A percentile compares a stretch with the other conserved stretches of the same genome.
These are phyloP conservation scores for Stagonosporopsis rhizophila DNA, from an alignment of 2,329 filamentous ascomycete genomes.

Conservation along the genomic window DNA sequence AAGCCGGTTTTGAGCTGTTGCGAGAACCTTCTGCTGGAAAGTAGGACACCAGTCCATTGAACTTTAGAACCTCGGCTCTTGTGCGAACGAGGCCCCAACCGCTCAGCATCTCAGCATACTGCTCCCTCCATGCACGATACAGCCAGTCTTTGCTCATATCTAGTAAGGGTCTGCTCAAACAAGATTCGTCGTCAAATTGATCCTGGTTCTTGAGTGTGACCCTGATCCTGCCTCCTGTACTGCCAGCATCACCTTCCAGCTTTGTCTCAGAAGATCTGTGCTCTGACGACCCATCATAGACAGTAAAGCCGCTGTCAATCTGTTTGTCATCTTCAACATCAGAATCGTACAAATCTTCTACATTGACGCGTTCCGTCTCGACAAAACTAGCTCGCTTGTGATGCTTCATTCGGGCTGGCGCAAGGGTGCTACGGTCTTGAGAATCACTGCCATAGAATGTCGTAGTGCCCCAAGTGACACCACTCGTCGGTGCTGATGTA, in stretches of 20 bases:
- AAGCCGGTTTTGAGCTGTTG: slow-evolving; percentile 36
- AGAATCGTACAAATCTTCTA: slow-evolving; percentile 42
- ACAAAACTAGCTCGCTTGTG: slow-evolving; percentile 50
- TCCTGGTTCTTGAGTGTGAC: slow-evolving; percentile 64
- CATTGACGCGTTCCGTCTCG: slow-evolving; percentile 39
- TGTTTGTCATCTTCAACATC: slow-evolving; percentile 42
- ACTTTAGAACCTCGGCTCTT: slow-evolving; percentile 65
- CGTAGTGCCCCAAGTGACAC: slow-evolving; percentile 57
- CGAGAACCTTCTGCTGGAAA: slow-evolving; percentile 33
- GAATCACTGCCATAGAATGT: slow-evolving; percentile 49
- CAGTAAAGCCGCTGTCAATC: slow-evolving; percentile 20
- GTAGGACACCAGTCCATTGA: slow-evolving; percentile 54
- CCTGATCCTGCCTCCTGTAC: slow-evolving; percentile 47
- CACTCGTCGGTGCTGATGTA: slow-evolving; percentile 51
- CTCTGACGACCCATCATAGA: slow-evolving; percentile 33
- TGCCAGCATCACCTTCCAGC: slow-evolving; percentile 18
- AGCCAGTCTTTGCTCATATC: slow-evolving; percentile 57
- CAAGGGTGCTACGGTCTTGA: slow-evolving; percentile 35
- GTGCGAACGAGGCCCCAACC: slow-evolving; percentile 64
- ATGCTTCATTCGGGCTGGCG: slow-evolving; percentile 44
- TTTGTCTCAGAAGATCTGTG: slow-evolving; percentile 29
- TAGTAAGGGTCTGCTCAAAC: slow-evolving; percentile 57
- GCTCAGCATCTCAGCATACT: slow-evolving; percentile 66
- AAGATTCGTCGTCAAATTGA: slow-evolving; percentile 62
- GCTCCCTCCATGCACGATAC: slow-evolving; percentile 61